A percentile compares a stretch with the other conserved stretches of the same genome.
These are phyloP conservation scores for Psilocybe azurescens DNA, from an alignment of 768 basidiomycete species.

Conservation along the genomic window DNA sequence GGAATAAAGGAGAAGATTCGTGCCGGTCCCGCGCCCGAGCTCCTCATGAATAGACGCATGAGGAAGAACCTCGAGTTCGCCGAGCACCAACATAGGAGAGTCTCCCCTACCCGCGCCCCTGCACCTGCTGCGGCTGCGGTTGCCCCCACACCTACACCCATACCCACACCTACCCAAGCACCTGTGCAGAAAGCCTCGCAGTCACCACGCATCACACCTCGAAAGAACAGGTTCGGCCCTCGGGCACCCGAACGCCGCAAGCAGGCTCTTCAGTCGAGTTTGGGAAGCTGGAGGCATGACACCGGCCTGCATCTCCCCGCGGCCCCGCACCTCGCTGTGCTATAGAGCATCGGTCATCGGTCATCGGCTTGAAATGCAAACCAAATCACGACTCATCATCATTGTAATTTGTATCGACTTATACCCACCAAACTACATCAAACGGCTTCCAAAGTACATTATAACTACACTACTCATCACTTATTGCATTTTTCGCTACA, in stretches of 20 bases:
- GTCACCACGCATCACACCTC: conserved; percentile 12
- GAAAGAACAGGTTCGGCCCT: conserved; percentile 7
- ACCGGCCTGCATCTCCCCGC: background rate
- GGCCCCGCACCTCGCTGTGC: background rate
- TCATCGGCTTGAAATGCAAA: background rate
- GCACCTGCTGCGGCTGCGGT: background rate
- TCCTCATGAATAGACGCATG: conserved; percentile 37
- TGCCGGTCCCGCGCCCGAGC: conserved; percentile 21
- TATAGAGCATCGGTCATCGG: background rate
- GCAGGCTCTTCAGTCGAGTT: background rate
- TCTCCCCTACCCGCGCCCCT: conserved; percentile 8
- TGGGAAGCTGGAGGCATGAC: background rate
- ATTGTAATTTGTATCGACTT: background rate
- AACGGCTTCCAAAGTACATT: background rate
- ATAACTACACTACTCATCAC: background rate
- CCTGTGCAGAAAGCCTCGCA: background rate
- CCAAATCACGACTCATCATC: background rate
- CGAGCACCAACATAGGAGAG: conserved; percentile 12
- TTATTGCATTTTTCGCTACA: background rate
- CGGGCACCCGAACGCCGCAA: background rate
- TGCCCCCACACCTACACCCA: background rate
- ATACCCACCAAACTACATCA: background rate
- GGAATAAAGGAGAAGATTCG: conserved; percentile 28
- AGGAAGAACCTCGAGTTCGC: conserved; percentile 33
- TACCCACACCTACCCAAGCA: background rate